Evolutionary conservation across 352 stramenopile genomes (phyloP), one percentile per base, ranked within the genome.

Genomic region (Phytophthora syringae): DNA sequence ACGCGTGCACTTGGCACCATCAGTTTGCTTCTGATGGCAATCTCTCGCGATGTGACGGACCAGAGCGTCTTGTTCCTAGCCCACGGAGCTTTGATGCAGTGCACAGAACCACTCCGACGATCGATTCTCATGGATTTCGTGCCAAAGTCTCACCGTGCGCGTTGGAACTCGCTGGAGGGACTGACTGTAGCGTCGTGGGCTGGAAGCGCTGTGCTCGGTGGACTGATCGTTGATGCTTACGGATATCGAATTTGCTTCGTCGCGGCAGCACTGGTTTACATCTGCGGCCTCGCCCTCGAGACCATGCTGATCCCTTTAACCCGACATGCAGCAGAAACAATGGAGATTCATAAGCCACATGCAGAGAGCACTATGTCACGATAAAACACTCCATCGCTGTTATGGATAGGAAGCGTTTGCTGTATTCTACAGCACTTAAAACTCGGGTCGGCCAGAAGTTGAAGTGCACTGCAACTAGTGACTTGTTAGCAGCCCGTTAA

Each of bases 91-190:
- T 73, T 92, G 45, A 88, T 90, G 70, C 74, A 74, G 47, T 90
- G 83, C 64, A 79, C 80, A 0, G 77, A 88, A 49, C 83, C 83
- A 9, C 53, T 94, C 27, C 76, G 84, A 11, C 78, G 79, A 27
- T 91, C 85, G 25, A 27, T 94, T 20, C 69, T 94, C 12, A 92
- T 94, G 83, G 85, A 94, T 57, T 89, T 89, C 45, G 83, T 94
- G 22, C 74, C 81, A 2, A 82, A 79, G 37, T 55, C 70, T 7
- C 60, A 86, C 40, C 83, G 85, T 21, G 85, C 80, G 7, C 78
- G 80, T 1, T 94, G 85, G 85, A 92, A 88, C 42, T 83, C 84
- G 20, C 69, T 93, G 13, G 80, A 93, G 45, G 79, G 79, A 9
- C 58, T 94, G 42, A 82, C 84, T 2, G 73, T 76, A 51, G 84